Conservation (phyloP, 352 stramenopile species). For the Globisporangium megalacanthum region DNA sequence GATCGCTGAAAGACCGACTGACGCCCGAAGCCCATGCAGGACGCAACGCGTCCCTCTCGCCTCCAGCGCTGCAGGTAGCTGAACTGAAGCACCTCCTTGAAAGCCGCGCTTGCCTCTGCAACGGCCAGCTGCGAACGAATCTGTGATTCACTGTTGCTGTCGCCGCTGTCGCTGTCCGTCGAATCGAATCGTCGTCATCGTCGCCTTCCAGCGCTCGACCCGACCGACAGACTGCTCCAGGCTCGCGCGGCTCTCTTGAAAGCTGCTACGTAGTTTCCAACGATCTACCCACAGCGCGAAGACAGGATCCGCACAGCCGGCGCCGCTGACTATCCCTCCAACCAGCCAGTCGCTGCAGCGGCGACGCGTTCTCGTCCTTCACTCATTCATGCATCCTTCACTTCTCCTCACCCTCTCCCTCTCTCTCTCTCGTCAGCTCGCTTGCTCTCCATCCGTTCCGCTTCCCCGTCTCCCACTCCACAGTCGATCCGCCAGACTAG, state of each 20-base stretch:
- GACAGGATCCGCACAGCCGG: not conserved
- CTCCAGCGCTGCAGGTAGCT: constrained; percentile 1
- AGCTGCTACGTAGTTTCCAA: constrained; percentile 13
- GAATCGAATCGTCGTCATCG: not conserved
- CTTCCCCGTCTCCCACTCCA: constrained; percentile 4
- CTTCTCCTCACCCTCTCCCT: constrained; percentile 4
- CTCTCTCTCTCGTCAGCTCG: not conserved
- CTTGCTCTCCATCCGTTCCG: constrained; percentile 2
- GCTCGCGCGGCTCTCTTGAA: constrained; percentile 3
- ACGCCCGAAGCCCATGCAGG: constrained; percentile 8
- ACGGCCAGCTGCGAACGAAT: constrained; percentile 1
- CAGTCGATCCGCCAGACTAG: not conserved
- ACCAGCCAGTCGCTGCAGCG: constrained; percentile 5
- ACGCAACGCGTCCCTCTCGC: constrained; percentile 1
- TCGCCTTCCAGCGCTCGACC: not conserved
- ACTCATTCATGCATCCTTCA: constrained; percentile 19
- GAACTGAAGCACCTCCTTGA: not conserved
- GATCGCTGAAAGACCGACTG: constrained; percentile 8
- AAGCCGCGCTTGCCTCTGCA: not conserved
- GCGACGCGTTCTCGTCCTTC: constrained; percentile 7
- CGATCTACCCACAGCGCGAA: constrained; percentile 11
- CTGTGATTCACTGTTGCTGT: not conserved
- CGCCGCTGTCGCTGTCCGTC: not conserved
- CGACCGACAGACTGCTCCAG: constrained; percentile 4
- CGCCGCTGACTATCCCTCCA: constrained; percentile 3